Evolutionary conservation across 257 asterid genomes (phyloP).

Genomic region (Plantago major): DNA sequence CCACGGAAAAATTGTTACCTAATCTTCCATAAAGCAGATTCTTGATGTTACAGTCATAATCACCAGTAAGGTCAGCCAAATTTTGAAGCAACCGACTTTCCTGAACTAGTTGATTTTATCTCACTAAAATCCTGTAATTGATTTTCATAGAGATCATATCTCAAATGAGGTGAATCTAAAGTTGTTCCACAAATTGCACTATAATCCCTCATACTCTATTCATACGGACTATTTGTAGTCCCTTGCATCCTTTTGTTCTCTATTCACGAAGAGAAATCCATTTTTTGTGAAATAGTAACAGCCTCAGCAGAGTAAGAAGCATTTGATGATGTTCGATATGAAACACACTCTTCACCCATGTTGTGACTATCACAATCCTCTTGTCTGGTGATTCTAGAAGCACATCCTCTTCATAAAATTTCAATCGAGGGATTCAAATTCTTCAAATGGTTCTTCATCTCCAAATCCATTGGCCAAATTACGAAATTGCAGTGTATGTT

Average conservation of each 20-base stretch:
- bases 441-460: slow-evolving; percentile 25
- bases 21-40: slow-evolving; percentile 67
- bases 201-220: slow-evolving; percentile 35
- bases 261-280: slow-evolving; percentile 28
- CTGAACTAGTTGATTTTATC: slow-evolving; percentile 32
- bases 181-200: slow-evolving; percentile 29
- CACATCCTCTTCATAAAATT: slow-evolving; percentile 38
- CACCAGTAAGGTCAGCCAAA: slow-evolving; percentile 84
- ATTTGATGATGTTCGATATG: slow-evolving; percentile 28
- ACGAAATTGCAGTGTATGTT: slow-evolving; percentile 18
- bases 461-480: no score
- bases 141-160: no score
- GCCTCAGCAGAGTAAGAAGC: slow-evolving; percentile 39
- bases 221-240: slow-evolving; percentile 27
- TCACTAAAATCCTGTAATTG: slow-evolving; percentile 43
- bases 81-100: slow-evolving; percentile 54
- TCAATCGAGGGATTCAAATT: slow-evolving; percentile 35
- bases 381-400: slow-evolving; percentile 38
- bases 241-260: slow-evolving; percentile 26
- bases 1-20: slow-evolving; percentile 37
- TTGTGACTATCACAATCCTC: slow-evolving; percentile 44
- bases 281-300: slow-evolving; percentile 32
- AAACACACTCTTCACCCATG: slow-evolving; percentile 22
- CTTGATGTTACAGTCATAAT: slow-evolving; percentile 69
- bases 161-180: slow-evolving; percentile 36